These are phyloP conservation scores for Alternaria arborescens DNA, from an alignment of 2,329 filamentous ascomycete genomes.

Conservation along the genomic window DNA sequence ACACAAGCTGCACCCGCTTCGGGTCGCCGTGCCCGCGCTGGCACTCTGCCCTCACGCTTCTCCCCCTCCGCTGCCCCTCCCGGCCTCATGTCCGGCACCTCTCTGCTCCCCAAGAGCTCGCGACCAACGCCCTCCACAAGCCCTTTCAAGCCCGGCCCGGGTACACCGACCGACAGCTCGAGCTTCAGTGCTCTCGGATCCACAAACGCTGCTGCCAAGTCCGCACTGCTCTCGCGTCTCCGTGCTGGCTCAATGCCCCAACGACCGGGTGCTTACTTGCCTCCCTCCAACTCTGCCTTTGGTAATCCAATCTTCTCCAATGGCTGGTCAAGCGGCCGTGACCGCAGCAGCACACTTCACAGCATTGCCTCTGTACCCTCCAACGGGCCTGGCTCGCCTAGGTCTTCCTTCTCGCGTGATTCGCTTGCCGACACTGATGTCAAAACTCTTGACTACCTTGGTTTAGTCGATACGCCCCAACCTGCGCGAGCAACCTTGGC, in stretches of 20 bases:
- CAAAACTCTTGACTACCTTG: constrained; percentile 93
- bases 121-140: constrained; percentile 86
- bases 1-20: constrained; percentile 65
- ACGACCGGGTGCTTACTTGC: constrained; percentile 70
- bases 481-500: constrained; percentile 76
- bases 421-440: constrained; percentile 87
- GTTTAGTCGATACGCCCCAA: constrained; percentile 91
- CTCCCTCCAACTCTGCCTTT: constrained; percentile 70
- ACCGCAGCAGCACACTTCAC: constrained; percentile 85
- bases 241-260: constrained; percentile 95
- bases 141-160: constrained; percentile 76
- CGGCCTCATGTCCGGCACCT: constrained; percentile 61
- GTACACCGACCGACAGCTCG: constrained; percentile 49
- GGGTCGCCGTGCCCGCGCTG: constrained; percentile 83
- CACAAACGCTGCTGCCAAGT: constrained; percentile 64
- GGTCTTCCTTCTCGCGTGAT: constrained; percentile 85
- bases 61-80: constrained; percentile 75
- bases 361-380: constrained; percentile 88
- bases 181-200: constrained; percentile 56
- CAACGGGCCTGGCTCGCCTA: constrained; percentile 86
- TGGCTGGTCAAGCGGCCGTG: constrained; percentile 82
- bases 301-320: constrained; percentile 88
- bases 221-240: constrained; percentile 81
- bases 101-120: constrained; percentile 76
- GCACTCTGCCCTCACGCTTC: constrained; percentile 95